These are phyloP conservation scores for Trametes polyzona DNA, from an alignment of 1,284 basidiomycete species.

Conservation along the genomic window DNA sequence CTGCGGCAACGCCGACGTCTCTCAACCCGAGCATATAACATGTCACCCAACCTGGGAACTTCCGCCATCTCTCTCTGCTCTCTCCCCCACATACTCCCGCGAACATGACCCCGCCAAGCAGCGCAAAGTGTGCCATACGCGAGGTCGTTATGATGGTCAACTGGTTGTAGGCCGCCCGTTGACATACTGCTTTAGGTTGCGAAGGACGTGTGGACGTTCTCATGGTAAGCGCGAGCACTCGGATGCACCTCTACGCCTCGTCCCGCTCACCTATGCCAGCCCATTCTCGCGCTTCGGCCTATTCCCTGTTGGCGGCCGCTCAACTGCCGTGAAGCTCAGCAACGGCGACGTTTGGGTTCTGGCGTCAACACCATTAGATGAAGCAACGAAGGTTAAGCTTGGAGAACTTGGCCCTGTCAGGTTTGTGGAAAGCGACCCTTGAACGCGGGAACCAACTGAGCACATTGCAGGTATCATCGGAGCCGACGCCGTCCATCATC, in stretches of 20 bases:
- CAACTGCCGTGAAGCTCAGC: conserved; percentile 80
- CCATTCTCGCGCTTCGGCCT: conserved; percentile 73
- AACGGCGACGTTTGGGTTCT: conserved; percentile 83
- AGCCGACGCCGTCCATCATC: conserved; percentile 65
- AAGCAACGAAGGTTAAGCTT: conserved; percentile 73
- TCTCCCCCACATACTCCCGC: neutral
- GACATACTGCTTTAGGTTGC: conserved; percentile 47
- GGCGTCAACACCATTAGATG: conserved; percentile 81
- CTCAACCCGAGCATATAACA: neutral
- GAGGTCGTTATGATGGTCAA: conserved; percentile 5
- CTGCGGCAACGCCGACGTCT: neutral
- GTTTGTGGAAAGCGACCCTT: conserved; percentile 35
- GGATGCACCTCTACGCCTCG: neutral
- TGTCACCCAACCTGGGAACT: neutral
- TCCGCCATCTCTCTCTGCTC: too few relatives aligned
- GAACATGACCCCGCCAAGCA: neutral
- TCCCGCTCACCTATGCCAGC: too few relatives aligned
- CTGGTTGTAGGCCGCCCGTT: neutral
- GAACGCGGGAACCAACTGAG: too few relatives aligned
- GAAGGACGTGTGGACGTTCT: conserved; percentile 75
- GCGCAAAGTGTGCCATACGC: conserved; percentile 11
- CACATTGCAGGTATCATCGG: conserved; percentile 61
- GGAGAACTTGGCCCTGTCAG: conserved; percentile 80
- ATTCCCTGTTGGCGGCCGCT: conserved; percentile 79
- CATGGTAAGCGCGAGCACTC: conserved; percentile 57